These are phyloP conservation scores for Cercospora berteroae DNA, from an alignment of 2,329 filamentous ascomycete genomes.

Conservation along the genomic window DNA sequence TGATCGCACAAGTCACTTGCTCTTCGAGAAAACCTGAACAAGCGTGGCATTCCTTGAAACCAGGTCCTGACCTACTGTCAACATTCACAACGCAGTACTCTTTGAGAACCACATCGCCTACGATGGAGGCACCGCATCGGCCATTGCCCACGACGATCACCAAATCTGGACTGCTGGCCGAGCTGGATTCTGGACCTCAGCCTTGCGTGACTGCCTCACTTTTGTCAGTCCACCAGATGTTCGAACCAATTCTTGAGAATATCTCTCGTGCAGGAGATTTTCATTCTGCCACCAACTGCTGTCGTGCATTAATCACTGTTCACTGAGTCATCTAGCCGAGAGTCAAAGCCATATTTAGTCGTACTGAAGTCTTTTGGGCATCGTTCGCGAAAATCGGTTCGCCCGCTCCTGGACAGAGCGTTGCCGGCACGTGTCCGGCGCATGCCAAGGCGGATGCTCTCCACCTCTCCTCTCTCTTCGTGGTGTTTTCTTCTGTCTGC, in stretches of 20 bases:
- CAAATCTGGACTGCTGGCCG: background rate
- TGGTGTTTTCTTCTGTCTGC: background rate
- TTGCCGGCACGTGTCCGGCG: conserved; percentile 38
- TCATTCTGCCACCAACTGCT: background rate
- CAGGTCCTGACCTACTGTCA: background rate
- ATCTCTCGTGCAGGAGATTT: background rate
- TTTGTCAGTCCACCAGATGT: background rate
- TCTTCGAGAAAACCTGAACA: background rate
- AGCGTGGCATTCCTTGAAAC: background rate
- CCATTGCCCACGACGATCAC: background rate
- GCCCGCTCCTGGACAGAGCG: conserved; percentile 51
- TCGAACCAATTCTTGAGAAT: background rate
- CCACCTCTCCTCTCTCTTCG: background rate
- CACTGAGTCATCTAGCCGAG: background rate
- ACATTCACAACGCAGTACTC: background rate
- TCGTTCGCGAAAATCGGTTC: conserved; percentile 47
- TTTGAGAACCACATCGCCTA: background rate
- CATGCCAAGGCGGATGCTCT: background rate
- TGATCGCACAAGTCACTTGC: background rate
- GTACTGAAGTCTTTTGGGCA: background rate
- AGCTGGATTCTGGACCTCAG: background rate
- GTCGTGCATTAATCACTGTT: background rate
- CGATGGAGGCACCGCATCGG: background rate
- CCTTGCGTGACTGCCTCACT: background rate
- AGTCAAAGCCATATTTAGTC: background rate